Percentiles rank a stretch among this genome's conserved stretches.
Conservation (phyloP, 1,139 yeast species). For the Debaryomycetaceae sp. region DNA sequence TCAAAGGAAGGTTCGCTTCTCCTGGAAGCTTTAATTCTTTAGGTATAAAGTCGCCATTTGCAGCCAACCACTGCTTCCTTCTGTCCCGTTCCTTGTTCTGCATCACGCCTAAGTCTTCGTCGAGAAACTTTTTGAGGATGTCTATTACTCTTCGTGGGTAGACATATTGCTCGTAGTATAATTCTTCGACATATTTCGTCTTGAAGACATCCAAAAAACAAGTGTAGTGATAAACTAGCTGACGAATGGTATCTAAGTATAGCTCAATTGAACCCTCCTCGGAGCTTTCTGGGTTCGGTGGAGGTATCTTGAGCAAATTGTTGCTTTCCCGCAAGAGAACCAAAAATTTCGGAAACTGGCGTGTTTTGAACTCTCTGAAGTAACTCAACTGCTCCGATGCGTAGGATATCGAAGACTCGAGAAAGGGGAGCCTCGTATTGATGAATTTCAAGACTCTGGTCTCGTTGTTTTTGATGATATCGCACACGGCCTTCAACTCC, state of each 20-base stretch:
- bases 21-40: conserved; percentile 41
- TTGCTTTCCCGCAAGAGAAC: conserved; percentile 5
- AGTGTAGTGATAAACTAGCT: conserved; percentile 34
- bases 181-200: conserved; percentile 36
- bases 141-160: conserved; percentile 38
- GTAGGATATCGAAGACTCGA: conserved; percentile 15
- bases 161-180: conserved; percentile 38
- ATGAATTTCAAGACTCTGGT: conserved; percentile 27
- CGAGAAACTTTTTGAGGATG: conserved; percentile 30
- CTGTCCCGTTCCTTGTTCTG: conserved; percentile 36
- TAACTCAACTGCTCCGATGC: conserved; percentile 16
- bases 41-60: conserved; percentile 44
- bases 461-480: conserved; percentile 37
- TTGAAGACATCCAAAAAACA: conserved; percentile 34
- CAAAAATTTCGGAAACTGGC: conserved; percentile 23
- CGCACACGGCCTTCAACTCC: conserved; percentile 32
- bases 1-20: conserved; percentile 33
- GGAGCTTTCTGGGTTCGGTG: background rate
- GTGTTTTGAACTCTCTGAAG: conserved; percentile 23
- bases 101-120: conserved; percentile 29
- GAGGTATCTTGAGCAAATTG: background rate
- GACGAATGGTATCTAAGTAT: conserved; percentile 26
- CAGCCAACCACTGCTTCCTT: conserved; percentile 34
- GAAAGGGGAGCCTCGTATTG: conserved; percentile 12
- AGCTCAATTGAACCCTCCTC: conserved; percentile 10